Percentiles rank a stretch among this genome's conserved stretches.
phyloP scores from a whole-genome alignment of 1,284 basidiomycete genomes.

The Leccinum pallidistipes region DNA sequence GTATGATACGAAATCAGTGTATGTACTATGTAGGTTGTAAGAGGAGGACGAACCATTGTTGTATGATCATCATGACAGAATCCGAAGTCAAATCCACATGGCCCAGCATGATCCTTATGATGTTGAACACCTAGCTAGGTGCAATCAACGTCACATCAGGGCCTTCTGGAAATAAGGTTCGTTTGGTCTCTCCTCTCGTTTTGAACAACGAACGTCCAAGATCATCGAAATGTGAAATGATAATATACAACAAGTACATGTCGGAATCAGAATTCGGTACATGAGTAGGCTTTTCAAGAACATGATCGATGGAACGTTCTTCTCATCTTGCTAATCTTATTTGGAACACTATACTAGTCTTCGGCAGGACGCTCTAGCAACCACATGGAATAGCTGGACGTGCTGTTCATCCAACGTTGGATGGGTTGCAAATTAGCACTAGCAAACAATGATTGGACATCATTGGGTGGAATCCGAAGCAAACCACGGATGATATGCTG shows the following conservation, averaged over 20 bases:
- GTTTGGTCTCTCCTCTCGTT: background rate
- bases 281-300: slow-evolving; percentile 83
- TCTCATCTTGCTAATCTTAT: slow-evolving; percentile 74
- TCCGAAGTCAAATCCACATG: no score
- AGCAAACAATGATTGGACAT: slow-evolving; percentile 75
- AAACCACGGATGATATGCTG: slow-evolving; percentile 47
- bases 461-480: slow-evolving; percentile 59
- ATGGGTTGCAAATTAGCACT: slow-evolving; percentile 81
- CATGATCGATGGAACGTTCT: slow-evolving; percentile 84
- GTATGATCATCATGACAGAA: background rate
- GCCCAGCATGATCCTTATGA: background rate
- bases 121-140: background rate
- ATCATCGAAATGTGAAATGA: slow-evolving; percentile 59
- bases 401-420: slow-evolving; percentile 81
- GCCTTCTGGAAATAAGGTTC: slow-evolving; percentile 66
- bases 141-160: slow-evolving; percentile 66
- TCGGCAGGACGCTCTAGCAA: slow-evolving; percentile 71
- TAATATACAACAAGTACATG: slow-evolving; percentile 81
- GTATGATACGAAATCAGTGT: background rate
- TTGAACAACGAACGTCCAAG: background rate
- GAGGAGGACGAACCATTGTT: background rate
- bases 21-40: background rate
- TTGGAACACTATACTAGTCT: slow-evolving; percentile 46
- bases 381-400: slow-evolving; percentile 83
- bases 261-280: slow-evolving; percentile 59